A percentile compares a stretch with the other conserved stretches of the same genome.
These are phyloP conservation scores for Arabis alpina DNA, from an alignment of 345 rosid genomes.

Conservation along the genomic window DNA sequence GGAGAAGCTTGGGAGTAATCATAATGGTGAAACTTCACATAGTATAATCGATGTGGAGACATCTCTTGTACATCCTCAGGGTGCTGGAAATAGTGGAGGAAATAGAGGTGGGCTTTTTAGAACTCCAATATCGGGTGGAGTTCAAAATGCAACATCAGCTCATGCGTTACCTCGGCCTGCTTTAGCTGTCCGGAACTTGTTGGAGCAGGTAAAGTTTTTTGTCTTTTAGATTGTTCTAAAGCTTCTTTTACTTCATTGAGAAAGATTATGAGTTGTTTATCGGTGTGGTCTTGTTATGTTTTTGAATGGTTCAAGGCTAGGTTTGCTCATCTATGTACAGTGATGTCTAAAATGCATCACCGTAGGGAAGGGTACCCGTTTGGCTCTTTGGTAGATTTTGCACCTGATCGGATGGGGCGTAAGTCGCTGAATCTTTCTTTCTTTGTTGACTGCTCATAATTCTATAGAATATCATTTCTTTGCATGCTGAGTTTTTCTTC, in stretches of 20 bases:
- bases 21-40: slow-evolving; percentile 45
- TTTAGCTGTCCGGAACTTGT: slow-evolving; percentile 94
- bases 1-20: slow-evolving; percentile 51
- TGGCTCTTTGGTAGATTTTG: slow-evolving; percentile 96
- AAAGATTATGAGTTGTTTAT: slow-evolving; percentile 8
- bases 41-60: slow-evolving; percentile 55
- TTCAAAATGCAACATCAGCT: slow-evolving; percentile 97
- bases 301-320: slow-evolving; percentile 65
- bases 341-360: slow-evolving; percentile 97
- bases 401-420: slow-evolving; percentile 93
- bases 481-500: not conserved
- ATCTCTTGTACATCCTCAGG: slow-evolving; percentile 52
- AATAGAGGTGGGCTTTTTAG: slow-evolving; percentile 90
- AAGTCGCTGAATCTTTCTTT: slow-evolving; percentile 44
- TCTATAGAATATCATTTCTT: slow-evolving; percentile 3
- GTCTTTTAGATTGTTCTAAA: not conserved
- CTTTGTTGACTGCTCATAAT: slow-evolving; percentile 13
- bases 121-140: slow-evolving; percentile 99
- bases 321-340: slow-evolving; percentile 95
- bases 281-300: slow-evolving; percentile 9
- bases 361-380: slow-evolving; percentile 97
- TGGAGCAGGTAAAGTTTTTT: slow-evolving; percentile 75
- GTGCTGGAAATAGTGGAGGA: slow-evolving; percentile 66
- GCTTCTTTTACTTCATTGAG: not conserved
- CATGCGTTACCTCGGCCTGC: slow-evolving; percentile 94